phyloP scores from a whole-genome alignment of 805 yeast species.

The Wickerhamiella spandovensis region DNA sequence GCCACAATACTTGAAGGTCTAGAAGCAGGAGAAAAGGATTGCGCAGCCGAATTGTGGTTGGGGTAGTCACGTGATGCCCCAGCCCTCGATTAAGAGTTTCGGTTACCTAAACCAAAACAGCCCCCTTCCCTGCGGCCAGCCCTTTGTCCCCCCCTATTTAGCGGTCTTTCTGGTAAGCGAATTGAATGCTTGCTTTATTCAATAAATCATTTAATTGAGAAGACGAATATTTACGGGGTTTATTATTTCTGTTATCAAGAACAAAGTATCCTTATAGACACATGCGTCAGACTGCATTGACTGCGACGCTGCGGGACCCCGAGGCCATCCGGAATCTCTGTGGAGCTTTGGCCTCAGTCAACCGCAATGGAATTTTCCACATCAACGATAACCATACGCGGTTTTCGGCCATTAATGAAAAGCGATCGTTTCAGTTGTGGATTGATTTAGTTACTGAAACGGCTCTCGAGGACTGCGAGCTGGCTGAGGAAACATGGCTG shows the following conservation, averaged over 20 bases:
- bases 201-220: too few species aligned
- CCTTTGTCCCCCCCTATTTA: too few species aligned
- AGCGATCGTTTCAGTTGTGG: slow-evolving; percentile 14
- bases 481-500: not conserved
- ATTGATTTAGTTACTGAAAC: slow-evolving; percentile 10
- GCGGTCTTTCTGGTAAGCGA: too few species aligned
- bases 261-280: not conserved
- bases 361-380: slow-evolving; percentile 6
- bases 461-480: not conserved
- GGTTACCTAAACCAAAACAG: not conserved
- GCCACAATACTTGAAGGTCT: too few species aligned
- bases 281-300: not conserved
- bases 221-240: too few species aligned
- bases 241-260: not conserved
- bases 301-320: slow-evolving; percentile 8
- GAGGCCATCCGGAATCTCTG: slow-evolving; percentile 12
- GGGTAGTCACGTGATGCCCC: not conserved
- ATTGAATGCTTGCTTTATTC: too few species aligned
- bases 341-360: slow-evolving; percentile 8
- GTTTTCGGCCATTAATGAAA: slow-evolving; percentile 4
- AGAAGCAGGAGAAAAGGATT: too few species aligned
- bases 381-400: slow-evolving; percentile 4
- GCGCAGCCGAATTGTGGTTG: not conserved
- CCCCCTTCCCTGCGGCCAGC: too few species aligned
- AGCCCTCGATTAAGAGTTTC: not conserved